Percentiles rank a stretch among this genome's conserved stretches.
phyloP scores from a whole-genome alignment of 1,284 basidiomycete genomes.

The Marasmius sp. region DNA sequence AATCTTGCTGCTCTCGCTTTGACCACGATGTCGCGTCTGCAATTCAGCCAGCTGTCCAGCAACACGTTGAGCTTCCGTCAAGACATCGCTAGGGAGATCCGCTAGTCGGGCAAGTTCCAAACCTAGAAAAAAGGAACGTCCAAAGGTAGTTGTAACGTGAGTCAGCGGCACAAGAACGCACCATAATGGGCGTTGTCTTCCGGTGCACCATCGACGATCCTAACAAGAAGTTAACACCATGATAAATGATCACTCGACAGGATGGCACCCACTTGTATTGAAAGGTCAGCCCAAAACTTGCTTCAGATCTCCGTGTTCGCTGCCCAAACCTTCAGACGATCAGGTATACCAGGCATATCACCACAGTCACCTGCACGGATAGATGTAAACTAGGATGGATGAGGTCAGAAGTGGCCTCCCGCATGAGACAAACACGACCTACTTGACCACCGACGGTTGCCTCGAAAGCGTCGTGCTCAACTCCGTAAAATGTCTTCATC shows the following conservation, averaged over 20 bases:
- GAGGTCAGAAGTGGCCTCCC: conserved; percentile 14
- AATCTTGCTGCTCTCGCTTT: conserved; percentile 60
- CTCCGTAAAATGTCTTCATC: conserved; percentile 70
- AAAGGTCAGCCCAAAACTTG: conserved; percentile 70
- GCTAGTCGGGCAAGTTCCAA: conserved; percentile 83
- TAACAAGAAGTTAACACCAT: conserved; percentile 22
- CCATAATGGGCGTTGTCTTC: conserved; percentile 68
- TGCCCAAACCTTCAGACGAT: conserved; percentile 22
- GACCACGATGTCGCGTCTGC: conserved; percentile 56
- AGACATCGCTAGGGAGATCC: conserved; percentile 71
- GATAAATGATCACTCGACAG: not conserved
- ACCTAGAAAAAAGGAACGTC: conserved; percentile 39
- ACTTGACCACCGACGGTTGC: conserved; percentile 76
- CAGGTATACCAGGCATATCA: not conserved
- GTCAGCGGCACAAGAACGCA: not conserved
- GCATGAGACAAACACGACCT: conserved; percentile 26
- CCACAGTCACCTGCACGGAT: conserved; percentile 66
- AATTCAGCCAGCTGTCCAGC: conserved; percentile 59
- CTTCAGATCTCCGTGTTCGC: conserved; percentile 50
- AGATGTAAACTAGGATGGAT: conserved; percentile 68
- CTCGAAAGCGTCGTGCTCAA: conserved; percentile 68
- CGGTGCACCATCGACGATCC: conserved; percentile 66
- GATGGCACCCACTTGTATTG: conserved; percentile 66
- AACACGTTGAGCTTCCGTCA: conserved; percentile 61
- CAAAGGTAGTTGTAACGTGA: conserved; percentile 2